Evolutionary conservation across 495 filamentous ascomycete genomes (phyloP).

Genomic region (Aspergillus kassunensis): DNA sequence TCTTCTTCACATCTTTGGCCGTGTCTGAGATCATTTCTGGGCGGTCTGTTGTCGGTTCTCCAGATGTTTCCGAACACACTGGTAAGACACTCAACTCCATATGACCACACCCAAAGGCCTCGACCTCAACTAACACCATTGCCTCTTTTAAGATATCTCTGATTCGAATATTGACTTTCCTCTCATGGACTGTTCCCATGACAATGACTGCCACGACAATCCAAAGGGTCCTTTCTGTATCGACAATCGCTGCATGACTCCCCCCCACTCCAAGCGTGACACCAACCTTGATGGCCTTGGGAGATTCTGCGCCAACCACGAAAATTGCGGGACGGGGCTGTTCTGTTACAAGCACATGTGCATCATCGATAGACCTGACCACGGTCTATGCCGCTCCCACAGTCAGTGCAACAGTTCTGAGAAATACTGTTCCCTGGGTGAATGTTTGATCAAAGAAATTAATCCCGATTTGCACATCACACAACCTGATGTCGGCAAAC

Average conservation of each 20-base stretch:
- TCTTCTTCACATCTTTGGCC: slow-evolving; percentile 1
- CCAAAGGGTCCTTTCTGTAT: too few relatives aligned
- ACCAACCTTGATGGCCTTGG: too few relatives aligned
- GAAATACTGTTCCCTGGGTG: too few relatives aligned
- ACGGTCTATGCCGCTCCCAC: not conserved
- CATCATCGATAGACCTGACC: not conserved
- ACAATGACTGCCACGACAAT: too few relatives aligned
- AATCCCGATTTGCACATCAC: too few relatives aligned
- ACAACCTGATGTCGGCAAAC: not conserved
- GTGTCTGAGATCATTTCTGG: not conserved
- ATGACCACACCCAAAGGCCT: not conserved
- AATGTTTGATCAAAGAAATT: not conserved
- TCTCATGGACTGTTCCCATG: too few relatives aligned
- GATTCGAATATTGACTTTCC: not conserved
- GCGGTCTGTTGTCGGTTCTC: not conserved
- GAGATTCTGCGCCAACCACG: not conserved
- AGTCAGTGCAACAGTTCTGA: too few relatives aligned
- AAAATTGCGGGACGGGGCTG: not conserved
- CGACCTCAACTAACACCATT: not conserved
- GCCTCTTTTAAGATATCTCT: not conserved
- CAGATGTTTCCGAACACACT: not conserved
- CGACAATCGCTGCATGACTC: too few relatives aligned
- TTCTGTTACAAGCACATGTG: not conserved
- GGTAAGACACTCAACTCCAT: not conserved
- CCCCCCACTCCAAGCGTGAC: too few relatives aligned